Conservation (phyloP, 768 basidiomycete species). For the Lactifluus volemus region DNA sequence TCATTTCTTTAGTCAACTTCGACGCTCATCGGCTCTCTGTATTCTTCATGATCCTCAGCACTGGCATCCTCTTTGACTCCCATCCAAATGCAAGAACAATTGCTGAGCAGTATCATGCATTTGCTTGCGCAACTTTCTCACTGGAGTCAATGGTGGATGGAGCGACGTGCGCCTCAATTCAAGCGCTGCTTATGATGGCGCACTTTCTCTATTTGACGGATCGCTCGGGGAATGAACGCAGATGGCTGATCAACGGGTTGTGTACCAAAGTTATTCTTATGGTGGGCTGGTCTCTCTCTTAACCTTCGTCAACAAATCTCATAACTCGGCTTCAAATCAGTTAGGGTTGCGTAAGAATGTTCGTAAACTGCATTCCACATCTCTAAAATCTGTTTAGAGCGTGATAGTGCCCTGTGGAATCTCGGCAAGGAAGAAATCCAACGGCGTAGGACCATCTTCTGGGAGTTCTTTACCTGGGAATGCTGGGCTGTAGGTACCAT, state of each 20-base stretch:
- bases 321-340: slow-evolving; percentile 23
- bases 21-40: slow-evolving; percentile 43
- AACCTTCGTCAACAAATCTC: not conserved
- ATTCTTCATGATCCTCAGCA: slow-evolving; percentile 43
- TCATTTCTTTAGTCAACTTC: slow-evolving; percentile 26
- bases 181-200: slow-evolving; percentile 38
- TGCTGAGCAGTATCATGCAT: slow-evolving; percentile 38
- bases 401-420: slow-evolving; percentile 43
- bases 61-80: slow-evolving; percentile 38
- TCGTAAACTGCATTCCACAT: not conserved
- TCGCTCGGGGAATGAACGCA: slow-evolving; percentile 34
- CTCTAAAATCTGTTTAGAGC: slow-evolving; percentile 30
- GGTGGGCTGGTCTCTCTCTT: slow-evolving; percentile 27
- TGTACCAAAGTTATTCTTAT: slow-evolving; percentile 35
- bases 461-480: slow-evolving; percentile 46
- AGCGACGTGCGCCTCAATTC: slow-evolving; percentile 39
- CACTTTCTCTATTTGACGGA: slow-evolving; percentile 37
- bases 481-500: slow-evolving; percentile 28
- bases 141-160: slow-evolving; percentile 37
- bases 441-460: slow-evolving; percentile 39
- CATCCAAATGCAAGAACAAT: slow-evolving; percentile 24
- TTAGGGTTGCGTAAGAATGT: slow-evolving; percentile 43
- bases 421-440: slow-evolving; percentile 38
- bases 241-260: slow-evolving; percentile 43
- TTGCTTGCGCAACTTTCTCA: slow-evolving; percentile 41